Conservation (phyloP, 257 asterid genomes). For the Striga asiatica region DNA sequence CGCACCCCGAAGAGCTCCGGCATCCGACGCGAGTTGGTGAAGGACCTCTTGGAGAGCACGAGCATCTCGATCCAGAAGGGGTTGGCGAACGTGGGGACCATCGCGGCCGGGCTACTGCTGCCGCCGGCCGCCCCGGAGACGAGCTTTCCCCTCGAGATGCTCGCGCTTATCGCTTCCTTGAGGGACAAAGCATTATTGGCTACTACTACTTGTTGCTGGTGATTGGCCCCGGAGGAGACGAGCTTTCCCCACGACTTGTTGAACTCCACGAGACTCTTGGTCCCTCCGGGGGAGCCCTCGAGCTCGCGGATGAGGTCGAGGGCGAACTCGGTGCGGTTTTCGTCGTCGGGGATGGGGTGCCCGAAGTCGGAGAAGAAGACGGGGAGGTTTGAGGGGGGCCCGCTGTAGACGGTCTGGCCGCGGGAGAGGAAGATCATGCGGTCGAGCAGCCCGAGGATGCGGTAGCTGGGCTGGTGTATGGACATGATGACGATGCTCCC, state of each 20-base stretch:
- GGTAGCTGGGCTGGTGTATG: constrained; percentile 72
- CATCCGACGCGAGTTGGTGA: constrained; percentile 50
- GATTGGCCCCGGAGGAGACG: background rate
- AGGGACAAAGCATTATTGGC: too few relatives aligned
- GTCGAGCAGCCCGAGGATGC: constrained; percentile 53
- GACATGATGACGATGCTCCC: constrained; percentile 82
- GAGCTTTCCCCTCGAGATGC: constrained; percentile 65
- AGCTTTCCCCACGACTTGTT: constrained; percentile 36
- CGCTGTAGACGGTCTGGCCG: constrained; percentile 74
- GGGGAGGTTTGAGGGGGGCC: constrained; percentile 45
- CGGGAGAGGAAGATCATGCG: constrained; percentile 56
- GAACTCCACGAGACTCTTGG: constrained; percentile 55
- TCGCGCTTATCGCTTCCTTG: constrained; percentile 58
- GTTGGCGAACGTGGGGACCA: constrained; percentile 54
- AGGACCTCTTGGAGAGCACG: constrained; percentile 41
- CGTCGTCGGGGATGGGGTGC: constrained; percentile 64
- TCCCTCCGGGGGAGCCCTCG: constrained; percentile 64
- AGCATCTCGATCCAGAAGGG: constrained; percentile 52
- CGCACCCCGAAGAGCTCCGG: constrained; percentile 63
- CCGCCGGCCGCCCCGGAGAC: constrained; percentile 43
- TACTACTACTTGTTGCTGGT: background rate
- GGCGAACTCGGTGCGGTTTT: constrained; percentile 60
- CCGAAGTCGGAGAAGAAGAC: constrained; percentile 55
- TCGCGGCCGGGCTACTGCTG: constrained; percentile 8
- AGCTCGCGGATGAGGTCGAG: constrained; percentile 65